Conservation (phyloP, 768 basidiomycete genomes). For the Boletus eberwhitei region DNA sequence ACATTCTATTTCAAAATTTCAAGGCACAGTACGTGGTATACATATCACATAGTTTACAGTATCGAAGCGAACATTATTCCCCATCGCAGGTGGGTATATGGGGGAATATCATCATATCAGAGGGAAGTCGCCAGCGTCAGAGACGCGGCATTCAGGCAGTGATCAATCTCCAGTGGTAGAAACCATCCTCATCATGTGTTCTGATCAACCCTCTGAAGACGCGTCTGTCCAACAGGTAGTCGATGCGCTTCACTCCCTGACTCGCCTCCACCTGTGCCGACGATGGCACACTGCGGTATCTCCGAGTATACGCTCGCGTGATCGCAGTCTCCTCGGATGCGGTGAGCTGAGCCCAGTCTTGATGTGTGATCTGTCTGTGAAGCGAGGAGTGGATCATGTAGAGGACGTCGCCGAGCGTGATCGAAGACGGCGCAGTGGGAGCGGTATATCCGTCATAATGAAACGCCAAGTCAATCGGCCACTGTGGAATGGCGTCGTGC, state of each 20-base stretch:
- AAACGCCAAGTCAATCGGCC: constrained; percentile 56
- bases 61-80: not conserved
- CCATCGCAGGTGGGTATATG: not conserved
- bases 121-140: not conserved
- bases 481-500: constrained; percentile 54
- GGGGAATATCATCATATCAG: not conserved
- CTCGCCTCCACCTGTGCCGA: constrained; percentile 32
- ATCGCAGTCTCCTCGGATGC: constrained; percentile 28
- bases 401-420: constrained; percentile 60
- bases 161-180: constrained; percentile 29
- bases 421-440: constrained; percentile 34
- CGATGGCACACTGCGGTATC: constrained; percentile 31
- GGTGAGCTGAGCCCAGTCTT: constrained; percentile 34
- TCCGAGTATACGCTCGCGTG: constrained; percentile 37
- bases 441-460: constrained; percentile 27
- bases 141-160: constrained; percentile 6
- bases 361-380: constrained; percentile 38
- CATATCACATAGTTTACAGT: not conserved
- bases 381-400: constrained; percentile 47
- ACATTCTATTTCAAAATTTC: not conserved
- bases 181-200: constrained; percentile 28
- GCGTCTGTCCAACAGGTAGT: constrained; percentile 35
- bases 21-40: not conserved
- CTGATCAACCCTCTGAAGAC: constrained; percentile 38
- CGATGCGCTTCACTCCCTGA: constrained; percentile 39